Percentiles rank a stretch among this genome's conserved stretches.
Evolutionary conservation across 2,329 filamentous ascomycete species (phyloP).

Genomic region (Clarireedia monteithiana): DNA sequence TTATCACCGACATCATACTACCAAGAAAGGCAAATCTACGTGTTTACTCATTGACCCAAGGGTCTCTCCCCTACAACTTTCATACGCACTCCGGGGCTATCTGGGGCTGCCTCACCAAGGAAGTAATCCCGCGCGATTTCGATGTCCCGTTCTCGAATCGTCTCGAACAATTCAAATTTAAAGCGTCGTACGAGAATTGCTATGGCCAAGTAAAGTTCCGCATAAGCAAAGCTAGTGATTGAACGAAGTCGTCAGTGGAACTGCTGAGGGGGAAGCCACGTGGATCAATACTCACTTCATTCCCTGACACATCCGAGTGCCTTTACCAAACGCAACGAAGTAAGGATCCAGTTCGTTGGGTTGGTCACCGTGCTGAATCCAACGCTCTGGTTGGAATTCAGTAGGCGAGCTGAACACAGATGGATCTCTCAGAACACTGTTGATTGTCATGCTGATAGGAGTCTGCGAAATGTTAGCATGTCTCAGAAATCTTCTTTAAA

Average conservation of each 20-base stretch:
- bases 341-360: conserved; percentile 12
- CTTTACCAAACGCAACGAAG: conserved; percentile 36
- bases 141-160: conserved; percentile 7
- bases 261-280: no score
- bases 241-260: background rate
- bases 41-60: no score
- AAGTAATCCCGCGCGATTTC: conserved; percentile 8
- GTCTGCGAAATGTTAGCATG: conserved; percentile 2
- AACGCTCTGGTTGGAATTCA: conserved; percentile 8
- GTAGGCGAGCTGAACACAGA: conserved; percentile 6
- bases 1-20: no score
- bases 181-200: conserved; percentile 10
- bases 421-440: conserved; percentile 5
- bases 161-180: conserved; percentile 11
- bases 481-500: background rate
- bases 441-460: conserved; percentile 11
- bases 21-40: no score
- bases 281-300: conserved; percentile 8
- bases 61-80: background rate
- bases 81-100: conserved; percentile 5
- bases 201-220: conserved; percentile 12
- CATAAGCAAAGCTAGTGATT: conserved; percentile 10
- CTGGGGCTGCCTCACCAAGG: conserved; percentile 1
- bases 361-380: background rate
- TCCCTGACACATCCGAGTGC: conserved; percentile 35